These are phyloP conservation scores for Saccharomycopsis hybrid DNA, from an alignment of 1,139 yeast species.

Conservation along the genomic window DNA sequence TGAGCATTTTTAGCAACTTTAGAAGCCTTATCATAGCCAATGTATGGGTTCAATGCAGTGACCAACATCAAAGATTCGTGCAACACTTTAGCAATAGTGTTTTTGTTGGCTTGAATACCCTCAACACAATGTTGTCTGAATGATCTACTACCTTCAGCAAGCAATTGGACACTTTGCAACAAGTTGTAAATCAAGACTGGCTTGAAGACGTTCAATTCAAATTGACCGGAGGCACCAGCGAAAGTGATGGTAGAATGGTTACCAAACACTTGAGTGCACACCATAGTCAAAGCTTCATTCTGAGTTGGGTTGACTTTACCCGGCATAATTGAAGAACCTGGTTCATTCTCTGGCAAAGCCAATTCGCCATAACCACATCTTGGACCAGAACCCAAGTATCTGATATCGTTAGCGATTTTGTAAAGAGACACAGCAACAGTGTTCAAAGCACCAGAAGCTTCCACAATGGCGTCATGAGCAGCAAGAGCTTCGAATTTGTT, in stretches of 20 bases:
- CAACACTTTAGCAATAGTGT: conserved; percentile 77
- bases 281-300: conserved; percentile 98
- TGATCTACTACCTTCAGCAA: conserved; percentile 84
- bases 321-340: conserved; percentile 99
- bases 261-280: conserved; percentile 95
- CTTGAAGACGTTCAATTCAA: conserved; percentile 95
- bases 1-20: conserved; percentile 98
- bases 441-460: conserved; percentile 95
- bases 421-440: conserved; percentile 87
- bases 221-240: conserved; percentile 98
- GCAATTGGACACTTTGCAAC: conserved; percentile 75
- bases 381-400: conserved; percentile 98
- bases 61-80: conserved; percentile 97
- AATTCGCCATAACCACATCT: conserved; percentile 99
- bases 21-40: conserved; percentile 95
- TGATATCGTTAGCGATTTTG: conserved; percentile 96
- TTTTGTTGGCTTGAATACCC: conserved; percentile 85
- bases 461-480: conserved; percentile 97
- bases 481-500: conserved; percentile 98
- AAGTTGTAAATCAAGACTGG: conserved; percentile 92
- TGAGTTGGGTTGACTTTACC: conserved; percentile 99
- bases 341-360: conserved; percentile 94
- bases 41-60: conserved; percentile 97
- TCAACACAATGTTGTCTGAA: conserved; percentile 94
- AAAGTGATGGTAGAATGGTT: conserved; percentile 92